Base-by-base conservation (phyloP, 371 early-diverging fungal species). In the Apophysomyces ossiformis region DNA sequence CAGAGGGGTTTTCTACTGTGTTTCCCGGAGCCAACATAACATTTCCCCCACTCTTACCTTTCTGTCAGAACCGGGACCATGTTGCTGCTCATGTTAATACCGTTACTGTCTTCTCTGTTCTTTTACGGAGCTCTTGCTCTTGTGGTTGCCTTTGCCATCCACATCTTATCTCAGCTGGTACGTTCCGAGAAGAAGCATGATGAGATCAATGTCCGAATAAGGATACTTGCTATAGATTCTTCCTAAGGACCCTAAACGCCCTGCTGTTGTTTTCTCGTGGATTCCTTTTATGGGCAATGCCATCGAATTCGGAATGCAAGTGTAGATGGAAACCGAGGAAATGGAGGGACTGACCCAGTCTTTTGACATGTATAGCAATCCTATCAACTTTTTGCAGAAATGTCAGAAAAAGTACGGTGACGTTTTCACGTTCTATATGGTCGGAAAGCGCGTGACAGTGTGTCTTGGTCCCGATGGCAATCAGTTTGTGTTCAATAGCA, bases 401-500 rank as follows among this genome's bases (percentile, higher is more conserved):
- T 81, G 79, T 56, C 84, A 81, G 68, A 70, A 79, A 58, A 79
- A 91, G 78, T 92, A 94, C 69, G 98, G 98, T 71, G 96, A 96
- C 82, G 81, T 90, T 58, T 98, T 93, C 78, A 96, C 97, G 11
- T 96, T 96, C 69, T 75, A 92, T 57, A 92, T 98, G 95, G 87
- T 95, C 67, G 97, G 97, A 60, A 90, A 91, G 71, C 87, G 87
- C 66, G 93, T 97, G 81, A 96, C 97, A 1, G 91, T 90, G 43
- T 92, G 92, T 65, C 77, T 97, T 54, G 96, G 95, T 46, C 83
- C 92, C 7, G 97, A 97, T 70, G 99, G 98, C 66, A 97, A 97
- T 84, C 89, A 96, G 85, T 93, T 95, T 76, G 90, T 97, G 7
- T 96, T 98, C 82, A 98, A 98, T 84, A 92, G 91, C 59, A 95